Percentiles rank a stretch among this genome's conserved stretches.
Conservation (phyloP, 495 filamentous ascomycete species). For the Penicillium pancosmium region DNA sequence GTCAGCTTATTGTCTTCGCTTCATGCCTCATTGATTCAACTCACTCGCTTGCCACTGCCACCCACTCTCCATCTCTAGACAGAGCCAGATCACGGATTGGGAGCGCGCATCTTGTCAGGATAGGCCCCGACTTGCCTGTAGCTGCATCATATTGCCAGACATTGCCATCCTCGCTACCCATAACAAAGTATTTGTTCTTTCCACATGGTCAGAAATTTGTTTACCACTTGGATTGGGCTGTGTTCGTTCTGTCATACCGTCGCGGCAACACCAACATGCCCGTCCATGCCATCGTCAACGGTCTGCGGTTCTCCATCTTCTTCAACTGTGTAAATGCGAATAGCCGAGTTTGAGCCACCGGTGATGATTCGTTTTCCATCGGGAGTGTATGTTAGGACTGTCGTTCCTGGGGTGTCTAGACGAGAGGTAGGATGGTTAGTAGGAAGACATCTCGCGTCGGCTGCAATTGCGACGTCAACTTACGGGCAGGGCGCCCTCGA, state of each 20-base stretch:
- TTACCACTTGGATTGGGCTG: neutral
- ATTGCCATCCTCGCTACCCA: constrained; percentile 90
- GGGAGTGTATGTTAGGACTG: constrained; percentile 68
- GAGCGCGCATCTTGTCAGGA: constrained; percentile 75
- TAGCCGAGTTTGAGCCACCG: constrained; percentile 84
- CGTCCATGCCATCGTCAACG: constrained; percentile 84
- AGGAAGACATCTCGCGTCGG: neutral
- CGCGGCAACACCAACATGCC: constrained; percentile 74
- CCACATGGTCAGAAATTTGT: constrained; percentile 5
- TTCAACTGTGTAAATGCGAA: constrained; percentile 87
- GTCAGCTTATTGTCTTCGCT: constrained; percentile 16
- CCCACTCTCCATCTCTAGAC: constrained; percentile 83
- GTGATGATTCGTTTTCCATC: constrained; percentile 75
- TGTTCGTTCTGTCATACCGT: constrained; percentile 51
- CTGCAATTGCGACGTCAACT: constrained; percentile 17
- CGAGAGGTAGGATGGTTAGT: constrained; percentile 17
- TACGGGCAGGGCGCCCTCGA: constrained; percentile 50
- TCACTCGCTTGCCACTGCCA: constrained; percentile 91
- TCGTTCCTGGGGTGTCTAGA: constrained; percentile 68
- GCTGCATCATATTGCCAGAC: constrained; percentile 83
- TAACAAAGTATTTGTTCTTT: constrained; percentile 76
- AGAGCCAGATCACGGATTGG: constrained; percentile 84
- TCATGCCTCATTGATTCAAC: constrained; percentile 21
- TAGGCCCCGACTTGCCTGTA: constrained; percentile 71
- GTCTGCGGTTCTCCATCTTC: constrained; percentile 88